These are phyloP conservation scores for Botrytis fabae DNA, from an alignment of 2,329 filamentous ascomycete genomes.

Conservation along the genomic window DNA sequence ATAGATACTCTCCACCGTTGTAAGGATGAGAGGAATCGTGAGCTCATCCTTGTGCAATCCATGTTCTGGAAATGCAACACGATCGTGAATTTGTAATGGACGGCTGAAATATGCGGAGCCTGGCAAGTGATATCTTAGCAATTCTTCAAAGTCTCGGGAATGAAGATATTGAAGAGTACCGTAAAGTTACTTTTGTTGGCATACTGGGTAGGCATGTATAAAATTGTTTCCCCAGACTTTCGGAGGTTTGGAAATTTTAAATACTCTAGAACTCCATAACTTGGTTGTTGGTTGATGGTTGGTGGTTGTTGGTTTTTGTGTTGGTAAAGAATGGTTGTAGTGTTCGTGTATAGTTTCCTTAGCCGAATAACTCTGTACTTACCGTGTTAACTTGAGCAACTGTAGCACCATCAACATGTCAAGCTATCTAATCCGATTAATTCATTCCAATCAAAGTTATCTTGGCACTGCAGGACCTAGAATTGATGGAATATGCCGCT, in stretches of 20 bases:
- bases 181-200: neutral
- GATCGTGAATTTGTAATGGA: neutral
- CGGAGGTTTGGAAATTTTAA: neutral
- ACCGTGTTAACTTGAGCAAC: neutral
- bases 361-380: neutral
- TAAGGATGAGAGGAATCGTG: neutral
- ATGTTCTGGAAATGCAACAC: neutral
- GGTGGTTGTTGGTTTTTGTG: no score
- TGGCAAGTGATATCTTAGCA: neutral
- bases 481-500: constrained; percentile 21
- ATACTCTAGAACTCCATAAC: neutral
- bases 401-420: neutral
- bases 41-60: neutral
- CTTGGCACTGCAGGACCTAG: constrained; percentile 18
- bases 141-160: neutral
- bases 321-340: neutral
- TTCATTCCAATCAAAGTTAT: neutral
- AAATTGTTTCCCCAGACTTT: constrained; percentile 7
- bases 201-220: neutral
- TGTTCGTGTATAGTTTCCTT: neutral
- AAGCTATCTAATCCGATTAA: constrained; percentile 15
- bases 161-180: neutral
- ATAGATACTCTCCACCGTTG: neutral
- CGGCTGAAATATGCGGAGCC: neutral
- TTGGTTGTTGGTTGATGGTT: neutral